These are phyloP conservation scores for Multifurca ochricompacta DNA, from an alignment of 768 basidiomycete species.

Conservation along the genomic window DNA sequence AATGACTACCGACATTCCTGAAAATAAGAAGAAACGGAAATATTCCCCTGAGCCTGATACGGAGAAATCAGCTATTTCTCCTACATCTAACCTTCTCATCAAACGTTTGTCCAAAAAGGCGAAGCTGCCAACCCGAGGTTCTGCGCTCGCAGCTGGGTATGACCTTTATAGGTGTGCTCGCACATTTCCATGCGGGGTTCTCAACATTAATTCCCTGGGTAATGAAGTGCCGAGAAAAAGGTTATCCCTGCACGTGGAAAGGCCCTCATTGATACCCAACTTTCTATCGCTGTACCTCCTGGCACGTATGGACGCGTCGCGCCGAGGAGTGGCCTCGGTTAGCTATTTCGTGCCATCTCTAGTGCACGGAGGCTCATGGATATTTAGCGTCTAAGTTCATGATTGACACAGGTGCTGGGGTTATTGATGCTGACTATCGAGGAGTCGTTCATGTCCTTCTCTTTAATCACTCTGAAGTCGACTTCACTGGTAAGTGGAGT, in stretches of 20 bases:
- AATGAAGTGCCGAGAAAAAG: constrained; percentile 71
- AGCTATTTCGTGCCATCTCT: not conserved
- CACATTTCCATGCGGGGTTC: not conserved
- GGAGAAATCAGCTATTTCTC: constrained; percentile 28
- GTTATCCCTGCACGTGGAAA: constrained; percentile 83
- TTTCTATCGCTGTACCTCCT: constrained; percentile 87
- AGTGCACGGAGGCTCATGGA: not conserved
- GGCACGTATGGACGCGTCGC: constrained; percentile 97
- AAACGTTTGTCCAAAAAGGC: constrained; percentile 82
- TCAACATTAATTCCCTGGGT: not conserved
- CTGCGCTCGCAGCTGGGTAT: constrained; percentile 83
- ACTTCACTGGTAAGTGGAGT: constrained; percentile 62
- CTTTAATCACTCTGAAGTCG: constrained; percentile 85
- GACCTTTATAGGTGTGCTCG: constrained; percentile 83
- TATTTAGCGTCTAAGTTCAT: constrained; percentile 85
- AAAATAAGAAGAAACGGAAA: constrained; percentile 57
- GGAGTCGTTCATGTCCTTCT: constrained; percentile 86
- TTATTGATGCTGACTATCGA: constrained; percentile 94
- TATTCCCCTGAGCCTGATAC: constrained; percentile 36
- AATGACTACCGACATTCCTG: constrained; percentile 10
- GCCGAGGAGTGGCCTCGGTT: constrained; percentile 91
- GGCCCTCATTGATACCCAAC: constrained; percentile 82
- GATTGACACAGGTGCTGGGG: constrained; percentile 97
- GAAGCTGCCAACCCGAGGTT: constrained; percentile 79
- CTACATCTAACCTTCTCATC: constrained; percentile 56